Evolutionary conservation across 2,329 filamentous ascomycete species (phyloP), one percentile per base, ranked within the genome.

Genomic region (Alternaria conjuncta): DNA sequence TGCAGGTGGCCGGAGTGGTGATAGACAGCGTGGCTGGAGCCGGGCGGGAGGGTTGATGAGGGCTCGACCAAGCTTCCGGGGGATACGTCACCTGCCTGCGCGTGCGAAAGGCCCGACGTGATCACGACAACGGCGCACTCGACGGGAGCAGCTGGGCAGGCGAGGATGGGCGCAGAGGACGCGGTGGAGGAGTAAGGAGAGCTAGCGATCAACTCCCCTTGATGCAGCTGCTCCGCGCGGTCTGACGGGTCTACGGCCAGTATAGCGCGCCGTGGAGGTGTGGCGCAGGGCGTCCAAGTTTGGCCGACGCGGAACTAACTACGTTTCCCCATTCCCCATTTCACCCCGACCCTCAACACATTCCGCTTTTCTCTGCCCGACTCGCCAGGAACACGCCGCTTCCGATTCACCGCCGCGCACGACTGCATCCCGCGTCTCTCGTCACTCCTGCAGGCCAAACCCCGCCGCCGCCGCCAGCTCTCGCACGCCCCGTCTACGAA

Each of bases 21-120:
- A 32, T 46, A 55, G 44, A 54, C 50, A 36, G 56, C 57, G 60
- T 57, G 54, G 60, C 60, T 60, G 45, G 51, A 51, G 54, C 26
- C 44, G 32, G 50, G 54, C 53, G 47, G 41, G 61, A 54, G 49
- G 45, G 49, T 50, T n/a, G 32, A 36, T 36, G 50, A 43, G 44
- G 62, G 55, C 11, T 15, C 30, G 51, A 57, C 47, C 64, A 63
- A 66, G 64, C 57, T 66, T 65, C 47, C 53, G 60, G 50, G 23
- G 41, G 32, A 51, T 64, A 66, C 64, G 64, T 66, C 64, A 66
- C 60, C 64, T 60, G 57, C 26, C 36, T 63, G 56, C 56, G 60
- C 26, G 47, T 41, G 46, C 49, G 32, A 26, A 57, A 36, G 49
- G 41, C 30, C 32, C 49, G 45, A 63, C 46, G 30, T 53, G 20